Base-by-base conservation (phyloP, 257 asterid genomes). In the Scutellaria galericulata region DNA sequence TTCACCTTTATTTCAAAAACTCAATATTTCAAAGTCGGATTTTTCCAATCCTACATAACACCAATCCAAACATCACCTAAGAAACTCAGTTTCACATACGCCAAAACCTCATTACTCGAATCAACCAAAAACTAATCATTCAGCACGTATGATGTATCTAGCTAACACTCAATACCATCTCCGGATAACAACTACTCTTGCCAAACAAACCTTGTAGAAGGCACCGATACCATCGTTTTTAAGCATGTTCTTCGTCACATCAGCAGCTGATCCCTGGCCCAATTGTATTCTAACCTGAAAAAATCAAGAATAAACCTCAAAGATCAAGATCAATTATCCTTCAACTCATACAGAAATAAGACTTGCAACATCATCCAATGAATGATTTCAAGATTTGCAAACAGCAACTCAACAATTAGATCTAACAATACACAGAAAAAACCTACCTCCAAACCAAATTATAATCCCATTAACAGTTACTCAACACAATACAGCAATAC, bases 241-340 rank as follows among this genome's bases (percentile, higher is more conserved):
- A n/a, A 95, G 85, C 99, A 95, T 95, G 80, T n/a, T 87, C 76
- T 69, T 84, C 35, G 99, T 86, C 52, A 95, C 93, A 6, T 57
- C 80, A 11, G 13, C 89, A 6, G 96, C 99, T 71, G 99, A 95
- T 70, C 99, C 98, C 81, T 95, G 98, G 9, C 99, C 99, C 88
- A 95, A 82, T 66, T 95, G 99, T 70, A 95, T 95, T 77, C 99
- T 88, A 81, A 92, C 99, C 99, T 95, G 37, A 31, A 31, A 82
- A 52, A 79, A 75, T 65, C 2, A 45, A 59, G 55, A 68, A 31
- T 5, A 57, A 73, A 24, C 24, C 31, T 24, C 71, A 74, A 50
- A 62, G 59, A 75, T 64, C 58, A 75, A 46, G 56, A 70, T 22
- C 75, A 56, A 64, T 47, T 48, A 31, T 14, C 78, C 77, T 71